These are phyloP conservation scores for Boletus rubescentipes DNA, from an alignment of 768 basidiomycete genomes.

Conservation along the genomic window DNA sequence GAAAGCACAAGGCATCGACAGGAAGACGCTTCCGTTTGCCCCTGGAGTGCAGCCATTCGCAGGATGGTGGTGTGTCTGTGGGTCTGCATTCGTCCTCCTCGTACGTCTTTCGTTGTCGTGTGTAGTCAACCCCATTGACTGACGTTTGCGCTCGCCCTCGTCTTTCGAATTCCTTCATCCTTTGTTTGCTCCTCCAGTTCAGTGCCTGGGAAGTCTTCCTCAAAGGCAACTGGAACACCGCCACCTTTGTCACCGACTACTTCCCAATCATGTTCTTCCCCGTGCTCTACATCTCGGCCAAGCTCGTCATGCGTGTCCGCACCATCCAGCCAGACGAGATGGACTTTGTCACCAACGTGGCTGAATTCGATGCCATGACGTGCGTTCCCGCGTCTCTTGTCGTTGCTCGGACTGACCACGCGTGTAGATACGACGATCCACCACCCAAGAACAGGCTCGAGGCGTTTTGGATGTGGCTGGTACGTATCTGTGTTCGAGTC, in stretches of 20 bases:
- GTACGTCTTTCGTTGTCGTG: constrained; percentile 28
- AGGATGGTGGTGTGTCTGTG: constrained; percentile 37
- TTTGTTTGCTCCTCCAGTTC: constrained; percentile 29
- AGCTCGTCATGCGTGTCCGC: constrained; percentile 16
- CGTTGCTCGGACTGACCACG: not conserved
- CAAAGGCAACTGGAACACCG: constrained; percentile 36
- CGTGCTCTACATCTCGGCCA: constrained; percentile 40
- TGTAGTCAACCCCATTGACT: not conserved
- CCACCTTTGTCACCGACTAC: constrained; percentile 44
- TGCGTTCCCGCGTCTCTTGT: constrained; percentile 1
- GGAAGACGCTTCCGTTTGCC: constrained; percentile 45
- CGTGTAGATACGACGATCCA: constrained; percentile 26
- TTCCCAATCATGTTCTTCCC: constrained; percentile 47
- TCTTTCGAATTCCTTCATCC: not conserved
- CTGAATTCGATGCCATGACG: constrained; percentile 33
- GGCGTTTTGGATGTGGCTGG: constrained; percentile 32
- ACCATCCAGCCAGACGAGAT: constrained; percentile 16
- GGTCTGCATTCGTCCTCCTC: constrained; percentile 30
- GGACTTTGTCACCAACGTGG: constrained; percentile 28
- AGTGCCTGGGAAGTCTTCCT: constrained; percentile 44
- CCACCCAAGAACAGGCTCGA: constrained; percentile 27
- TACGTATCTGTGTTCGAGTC: constrained; percentile 5
- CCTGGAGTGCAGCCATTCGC: constrained; percentile 42
- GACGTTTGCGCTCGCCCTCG: not conserved
- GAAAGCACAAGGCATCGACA: constrained; percentile 48